Base-by-base conservation (phyloP, 2,329 filamentous ascomycete genomes). In the Neophaeococcomyces mojaviensis region DNA sequence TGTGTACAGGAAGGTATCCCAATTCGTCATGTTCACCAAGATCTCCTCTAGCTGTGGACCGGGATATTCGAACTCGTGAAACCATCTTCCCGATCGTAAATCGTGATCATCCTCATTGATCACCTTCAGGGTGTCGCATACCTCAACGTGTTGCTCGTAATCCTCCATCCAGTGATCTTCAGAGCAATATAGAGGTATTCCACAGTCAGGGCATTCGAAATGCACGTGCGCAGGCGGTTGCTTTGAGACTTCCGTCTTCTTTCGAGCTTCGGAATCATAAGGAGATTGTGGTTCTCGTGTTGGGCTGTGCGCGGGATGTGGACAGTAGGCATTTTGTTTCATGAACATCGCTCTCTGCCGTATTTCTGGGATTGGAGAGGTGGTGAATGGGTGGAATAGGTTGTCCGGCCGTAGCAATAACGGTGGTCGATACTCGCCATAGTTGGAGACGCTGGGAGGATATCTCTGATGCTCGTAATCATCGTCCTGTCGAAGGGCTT, bases 61-160 rank as follows among this genome's bases (percentile, higher is more conserved):
- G 0, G 92, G 88, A 61, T 95, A 94, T 51, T 89, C 81, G 60
- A 94, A 97, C 65, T 98, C 94, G 12, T 86, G 83, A 66, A 98
- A 98, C 65, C 88, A 84, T 22, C 92, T 79, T 3, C 92, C 92
- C 15, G 88, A 95, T 41, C 85, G 77, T 55, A 98, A 68, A 64
- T 98, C 92, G 61, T 98, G 94, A 57, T 98, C 92, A 61, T 98
- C 92, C 68, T 98, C 92, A 57, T 98, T 98, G 67, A 95, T 90
- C 67, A 97, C 84, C 54, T 84, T 76, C 47, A 98, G 70, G 0
- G 86, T 86, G 59, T 98, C 90, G 65, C 92, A 98, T 30, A 98
- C 82, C 61, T 96, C 79, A 50, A 98, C 66, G 65, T 98, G 92
- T 15, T 82, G 77, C 66, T 97, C 90, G 61, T 95, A 98, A 64